Conservation (phyloP, 2,329 filamentous ascomycete genomes). For the Aspergillus fischeri region DNA sequence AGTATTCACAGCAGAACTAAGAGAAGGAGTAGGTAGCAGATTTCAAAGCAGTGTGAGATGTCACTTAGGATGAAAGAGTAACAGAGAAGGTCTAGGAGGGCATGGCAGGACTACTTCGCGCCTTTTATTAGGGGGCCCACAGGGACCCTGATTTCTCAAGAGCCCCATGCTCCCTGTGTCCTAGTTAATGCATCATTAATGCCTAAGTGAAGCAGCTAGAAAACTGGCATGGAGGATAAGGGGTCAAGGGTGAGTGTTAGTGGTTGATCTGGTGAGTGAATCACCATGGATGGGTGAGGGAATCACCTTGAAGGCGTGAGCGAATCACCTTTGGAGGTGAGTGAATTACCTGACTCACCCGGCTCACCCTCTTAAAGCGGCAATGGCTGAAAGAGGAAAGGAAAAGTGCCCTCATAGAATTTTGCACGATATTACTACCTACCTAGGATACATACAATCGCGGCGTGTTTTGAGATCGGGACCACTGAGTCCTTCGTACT, state of each 20-base stretch:
- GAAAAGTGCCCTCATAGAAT: background rate
- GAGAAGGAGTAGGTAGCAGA: background rate
- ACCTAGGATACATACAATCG: background rate
- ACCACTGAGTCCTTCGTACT: too few species aligned
- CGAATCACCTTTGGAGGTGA: slow-evolving; percentile 5
- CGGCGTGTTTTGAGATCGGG: too few species aligned
- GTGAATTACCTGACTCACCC: slow-evolving; percentile 7
- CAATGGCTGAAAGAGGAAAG: slow-evolving; percentile 3
- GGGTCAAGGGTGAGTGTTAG: slow-evolving; percentile 3
- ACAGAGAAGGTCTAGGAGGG: too few species aligned
- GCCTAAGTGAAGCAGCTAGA: slow-evolving; percentile 6
- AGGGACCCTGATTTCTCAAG: too few species aligned
- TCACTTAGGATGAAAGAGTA: slow-evolving; percentile 1
- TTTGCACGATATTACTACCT: background rate
- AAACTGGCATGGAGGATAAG: slow-evolving; percentile 1
- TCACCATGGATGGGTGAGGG: too few species aligned
- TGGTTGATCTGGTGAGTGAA: background rate
- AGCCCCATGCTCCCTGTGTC: too few species aligned
- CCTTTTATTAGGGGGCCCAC: background rate
- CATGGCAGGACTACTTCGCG: background rate
- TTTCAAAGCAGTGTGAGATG: background rate
- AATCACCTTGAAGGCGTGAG: background rate
- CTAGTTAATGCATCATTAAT: background rate
- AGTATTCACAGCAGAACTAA: background rate
- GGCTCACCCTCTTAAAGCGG: slow-evolving; percentile 11